phyloP scores from a whole-genome alignment of 2,329 filamentous ascomycete species.

The Colletotrichum magnum region DNA sequence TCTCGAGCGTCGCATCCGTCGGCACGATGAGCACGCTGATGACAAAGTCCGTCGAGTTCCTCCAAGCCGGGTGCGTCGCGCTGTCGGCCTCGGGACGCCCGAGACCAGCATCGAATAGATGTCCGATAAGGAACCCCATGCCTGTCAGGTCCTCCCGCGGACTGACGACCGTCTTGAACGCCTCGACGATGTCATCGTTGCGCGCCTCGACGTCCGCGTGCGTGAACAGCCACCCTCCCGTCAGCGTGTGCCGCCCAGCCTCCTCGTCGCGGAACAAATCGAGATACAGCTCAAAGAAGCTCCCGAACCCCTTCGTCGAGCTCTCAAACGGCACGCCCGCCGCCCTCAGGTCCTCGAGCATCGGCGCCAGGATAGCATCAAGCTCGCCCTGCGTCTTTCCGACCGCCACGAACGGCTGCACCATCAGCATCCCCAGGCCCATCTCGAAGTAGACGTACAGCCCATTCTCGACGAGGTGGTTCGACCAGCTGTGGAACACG shows the following conservation, averaged over 20 bases:
- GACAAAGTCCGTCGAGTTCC: too few relatives aligned
- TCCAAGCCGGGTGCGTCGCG: too few relatives aligned
- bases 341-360: slow-evolving; percentile 42
- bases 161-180: too few relatives aligned
- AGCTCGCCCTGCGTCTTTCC: slow-evolving; percentile 53
- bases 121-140: too few relatives aligned
- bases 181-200: slow-evolving; percentile 38
- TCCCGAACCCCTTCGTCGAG: too few relatives aligned
- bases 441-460: slow-evolving; percentile 61
- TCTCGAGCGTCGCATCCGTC: too few relatives aligned
- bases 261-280: slow-evolving; percentile 54
- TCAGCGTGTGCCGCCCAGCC: slow-evolving; percentile 51
- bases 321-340: too few relatives aligned
- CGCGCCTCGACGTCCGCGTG: slow-evolving; percentile 53
- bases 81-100: too few relatives aligned
- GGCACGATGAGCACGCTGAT: too few relatives aligned
- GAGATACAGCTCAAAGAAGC: slow-evolving; percentile 53
- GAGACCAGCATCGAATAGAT: too few relatives aligned
- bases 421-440: slow-evolving; percentile 53
- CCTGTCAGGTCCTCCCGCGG: too few relatives aligned
- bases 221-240: slow-evolving; percentile 55
- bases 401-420: slow-evolving; percentile 55
- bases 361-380: slow-evolving; percentile 51
- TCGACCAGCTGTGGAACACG: slow-evolving; percentile 61
- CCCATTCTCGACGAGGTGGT: slow-evolving; percentile 56